Evolutionary conservation across 768 basidiomycete species (phyloP), one percentile per base, ranked within the genome.

Genomic region (Boletus vinaceobasis): DNA sequence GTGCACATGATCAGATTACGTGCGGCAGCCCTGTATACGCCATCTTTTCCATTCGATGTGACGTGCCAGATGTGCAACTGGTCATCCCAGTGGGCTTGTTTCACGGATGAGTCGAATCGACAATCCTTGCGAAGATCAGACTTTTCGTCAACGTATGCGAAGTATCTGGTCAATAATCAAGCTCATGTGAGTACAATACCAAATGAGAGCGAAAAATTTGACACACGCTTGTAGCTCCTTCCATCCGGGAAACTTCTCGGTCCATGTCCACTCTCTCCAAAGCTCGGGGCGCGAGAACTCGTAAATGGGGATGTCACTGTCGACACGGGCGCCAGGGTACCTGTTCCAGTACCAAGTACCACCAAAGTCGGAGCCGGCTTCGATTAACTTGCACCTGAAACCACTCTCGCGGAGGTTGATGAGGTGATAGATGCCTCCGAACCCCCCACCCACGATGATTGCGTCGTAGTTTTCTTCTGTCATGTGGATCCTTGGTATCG

Each of bases 321-420:
- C 61, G 5, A 48, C 45, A 13, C 57, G 57, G 7, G 43, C 51
- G 4, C 60, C 53, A 6, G 56, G 59, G 43, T 55, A 60, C 3
- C 37, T 60, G 32, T 60, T 60, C 59, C 58, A 60, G 35, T 55
- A 60, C 58, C 57, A 62, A 4, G 57, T 58, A 0, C 61, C 60
- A 7, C 61, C 60, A 7, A 60, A 15, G 9, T 50, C 44, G 2
- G 60, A 43, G 15, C 44, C 60, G 0, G 48, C 48, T 10, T 61
- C 60, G 35, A 38, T 55, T 7, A 56, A 13, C 38, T 47, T 57
- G 55, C 57, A 58, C 7, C 9, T 33, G 23, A 49, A 52, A 8
- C 55, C 58, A 4, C 23, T 31, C 19, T 44, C 27, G 11, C 58
- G 42, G 13, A 58, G 37, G 36, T 56, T 46, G 36, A 57, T 44